Percentiles rank a stretch among this genome's conserved stretches.
These are phyloP conservation scores for Catharanthus roseus DNA, from an alignment of 257 asterid species.

Conservation along the genomic window DNA sequence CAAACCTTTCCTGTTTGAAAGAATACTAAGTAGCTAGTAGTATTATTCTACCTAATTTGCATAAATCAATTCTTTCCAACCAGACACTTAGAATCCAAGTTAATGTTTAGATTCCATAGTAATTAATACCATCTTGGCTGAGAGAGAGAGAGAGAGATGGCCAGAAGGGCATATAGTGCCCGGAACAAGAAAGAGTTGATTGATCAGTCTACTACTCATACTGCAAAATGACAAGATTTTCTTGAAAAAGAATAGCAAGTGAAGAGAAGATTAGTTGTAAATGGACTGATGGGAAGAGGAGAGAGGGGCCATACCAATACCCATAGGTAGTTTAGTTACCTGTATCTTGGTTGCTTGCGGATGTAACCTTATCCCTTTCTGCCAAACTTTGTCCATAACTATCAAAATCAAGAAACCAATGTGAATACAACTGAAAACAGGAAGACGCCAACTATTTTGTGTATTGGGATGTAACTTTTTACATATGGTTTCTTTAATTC, in stretches of 20 bases:
- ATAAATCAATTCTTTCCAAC: not conserved
- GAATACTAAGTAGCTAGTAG: too few relatives aligned
- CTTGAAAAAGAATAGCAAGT: constrained; percentile 8
- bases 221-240: constrained; percentile 29
- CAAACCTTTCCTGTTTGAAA: constrained; percentile 3
- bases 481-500: not conserved
- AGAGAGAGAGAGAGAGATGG: not conserved
- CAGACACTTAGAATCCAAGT: constrained; percentile 13
- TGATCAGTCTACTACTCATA: not conserved
- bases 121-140: not conserved
- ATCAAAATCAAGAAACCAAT: constrained; percentile 1
- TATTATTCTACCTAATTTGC: too few relatives aligned
- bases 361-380: constrained; percentile 24
- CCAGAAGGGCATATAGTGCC: not conserved
- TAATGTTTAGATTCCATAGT: constrained; percentile 2
- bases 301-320: constrained; percentile 20
- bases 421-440: constrained; percentile 2
- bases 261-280: not conserved
- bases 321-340: too few relatives aligned
- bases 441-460: not conserved
- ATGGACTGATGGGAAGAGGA: constrained; percentile 12
- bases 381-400: constrained; percentile 13
- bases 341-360: constrained; percentile 18
- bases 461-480: not conserved
- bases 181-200: not conserved